These are phyloP conservation scores for Lipomyces lipofer DNA, from an alignment of 805 yeast genomes.

Conservation along the genomic window DNA sequence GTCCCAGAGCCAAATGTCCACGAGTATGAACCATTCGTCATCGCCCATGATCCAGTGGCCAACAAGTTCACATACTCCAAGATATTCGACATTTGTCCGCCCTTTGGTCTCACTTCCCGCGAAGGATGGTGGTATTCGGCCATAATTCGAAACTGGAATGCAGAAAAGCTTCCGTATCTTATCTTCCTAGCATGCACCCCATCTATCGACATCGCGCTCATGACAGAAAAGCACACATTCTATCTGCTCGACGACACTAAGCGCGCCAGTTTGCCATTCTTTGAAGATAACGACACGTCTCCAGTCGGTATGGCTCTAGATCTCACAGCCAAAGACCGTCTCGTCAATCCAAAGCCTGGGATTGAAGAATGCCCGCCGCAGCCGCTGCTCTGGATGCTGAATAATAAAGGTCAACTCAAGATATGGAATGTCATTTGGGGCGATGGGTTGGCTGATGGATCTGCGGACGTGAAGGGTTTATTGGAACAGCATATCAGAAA, in stretches of 20 bases:
- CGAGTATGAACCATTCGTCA: constrained; percentile 28
- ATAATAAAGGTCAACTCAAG: constrained; percentile 60
- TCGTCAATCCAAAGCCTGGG: constrained; percentile 57
- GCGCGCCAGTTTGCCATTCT: constrained; percentile 72
- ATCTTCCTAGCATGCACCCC: constrained; percentile 59
- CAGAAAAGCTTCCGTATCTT: constrained; percentile 32
- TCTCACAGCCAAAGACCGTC: constrained; percentile 46
- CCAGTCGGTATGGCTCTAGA: constrained; percentile 73
- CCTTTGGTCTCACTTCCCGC: constrained; percentile 36
- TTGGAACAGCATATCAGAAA: constrained; percentile 1
- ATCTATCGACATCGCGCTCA: constrained; percentile 61
- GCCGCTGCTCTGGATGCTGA: constrained; percentile 65
- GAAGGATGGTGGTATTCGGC: constrained; percentile 34
- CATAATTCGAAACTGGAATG: constrained; percentile 31
- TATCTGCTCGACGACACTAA: constrained; percentile 65
- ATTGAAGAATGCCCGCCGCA: constrained; percentile 60
- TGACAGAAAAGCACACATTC: constrained; percentile 44
- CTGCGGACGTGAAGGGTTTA: constrained; percentile 5
- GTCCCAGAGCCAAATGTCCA: constrained; percentile 29
- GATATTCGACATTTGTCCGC: constrained; percentile 36
- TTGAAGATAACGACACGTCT: constrained; percentile 66
- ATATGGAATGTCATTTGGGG: constrained; percentile 67
- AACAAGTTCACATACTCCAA: constrained; percentile 15
- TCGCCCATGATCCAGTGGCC: constrained; percentile 7
- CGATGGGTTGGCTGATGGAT: constrained; percentile 47